Base-by-base conservation (phyloP, 768 basidiomycete species). In the Lactarius sp. region DNA sequence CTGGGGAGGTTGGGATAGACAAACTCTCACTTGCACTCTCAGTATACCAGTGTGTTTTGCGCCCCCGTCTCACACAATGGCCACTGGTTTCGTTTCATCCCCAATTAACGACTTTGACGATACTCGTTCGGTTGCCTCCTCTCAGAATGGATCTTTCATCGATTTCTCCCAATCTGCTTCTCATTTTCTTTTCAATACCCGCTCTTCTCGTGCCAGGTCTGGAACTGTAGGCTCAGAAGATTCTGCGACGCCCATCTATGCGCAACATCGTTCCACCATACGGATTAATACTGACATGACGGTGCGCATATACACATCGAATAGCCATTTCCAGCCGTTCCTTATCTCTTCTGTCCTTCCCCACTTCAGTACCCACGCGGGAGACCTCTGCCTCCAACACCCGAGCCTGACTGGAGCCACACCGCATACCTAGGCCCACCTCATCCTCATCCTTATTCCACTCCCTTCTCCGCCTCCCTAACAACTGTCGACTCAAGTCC, bases 361-460 rank as follows among this genome's bases (percentile, higher is more conserved):
- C 54, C 20, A 52, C 39, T 49, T 44, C 60, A 66, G 58, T 36
- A 55, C 55, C 36, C 53, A 20, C 49, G 49, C 64, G 8, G 34
- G 33, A 82, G 80, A 67, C 79, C 80, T 10, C 50, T 82, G 46
- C 79, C 81, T 0, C 77, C 77, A 14, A 74, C 75, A 3, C 77
- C 81, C 10, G 85, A 81, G 62, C 79, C 81, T 6, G 63, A 73
- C 47, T 82, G 81, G 64, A 73, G 71, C 67, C 77, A 78, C 34
- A 70, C 68, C 18, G 56, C 56, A 70, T 67, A 13, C 74, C 65
- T 56, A 42, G 49, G 16, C 31, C 20, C 58, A n/a, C 55, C 63
- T 20, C 59, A 56, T 53, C 49, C 63, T 12, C 63, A 56, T 47
- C 49, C 63, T 70, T 59, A 52, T 47, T 31, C 10, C 12, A 14